phyloP scores from a whole-genome alignment of 2,329 filamentous ascomycete species.

The Didymella keratinophila region DNA sequence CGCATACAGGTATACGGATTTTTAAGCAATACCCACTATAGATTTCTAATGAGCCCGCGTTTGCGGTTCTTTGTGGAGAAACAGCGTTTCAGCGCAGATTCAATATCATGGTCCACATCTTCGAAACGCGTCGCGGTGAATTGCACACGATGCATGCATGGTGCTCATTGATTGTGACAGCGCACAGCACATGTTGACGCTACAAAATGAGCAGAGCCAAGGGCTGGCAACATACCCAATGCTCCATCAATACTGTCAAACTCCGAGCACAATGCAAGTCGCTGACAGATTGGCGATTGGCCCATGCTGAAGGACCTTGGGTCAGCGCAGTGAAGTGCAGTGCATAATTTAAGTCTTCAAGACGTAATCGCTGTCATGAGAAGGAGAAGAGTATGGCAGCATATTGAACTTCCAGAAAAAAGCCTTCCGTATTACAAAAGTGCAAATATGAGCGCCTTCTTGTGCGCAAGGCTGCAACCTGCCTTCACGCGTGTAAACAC shows the following conservation, averaged over 20 bases:
- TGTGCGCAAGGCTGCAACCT: neutral
- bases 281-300: conserved; percentile 15
- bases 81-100: neutral
- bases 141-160: conserved; percentile 3
- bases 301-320: neutral
- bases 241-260: conserved; percentile 4
- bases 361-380: neutral
- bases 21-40: conserved; percentile 24
- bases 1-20: conserved; percentile 3
- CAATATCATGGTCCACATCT: neutral
- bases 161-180: neutral
- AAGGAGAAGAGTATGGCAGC: neutral
- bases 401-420: neutral
- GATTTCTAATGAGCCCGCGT: conserved; percentile 12
- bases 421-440: neutral
- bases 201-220: neutral
- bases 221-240: neutral
- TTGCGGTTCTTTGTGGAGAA: conserved; percentile 2
- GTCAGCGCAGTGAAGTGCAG: neutral
- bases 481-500: neutral
- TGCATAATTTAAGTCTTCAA: neutral
- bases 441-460: neutral
- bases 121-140: neutral
- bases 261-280: conserved; percentile 10
- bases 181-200: neutral